Base-by-base conservation (phyloP, 208 protist species). In the Phytomonas serpens region DNA sequence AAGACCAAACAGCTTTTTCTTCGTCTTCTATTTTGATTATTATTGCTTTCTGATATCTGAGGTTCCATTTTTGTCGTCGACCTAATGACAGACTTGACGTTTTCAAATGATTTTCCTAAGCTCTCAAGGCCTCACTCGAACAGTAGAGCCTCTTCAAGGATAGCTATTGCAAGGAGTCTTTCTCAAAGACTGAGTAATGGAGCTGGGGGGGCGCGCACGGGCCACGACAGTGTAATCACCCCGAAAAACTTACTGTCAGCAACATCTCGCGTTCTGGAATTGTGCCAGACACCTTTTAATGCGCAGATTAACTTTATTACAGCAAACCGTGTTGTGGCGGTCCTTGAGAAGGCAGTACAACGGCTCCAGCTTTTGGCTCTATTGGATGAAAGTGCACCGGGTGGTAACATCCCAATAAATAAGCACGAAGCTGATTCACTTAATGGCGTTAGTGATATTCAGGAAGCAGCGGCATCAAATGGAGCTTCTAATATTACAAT, bases 281-380 rank as follows among this genome's bases (percentile, higher is more conserved):
- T 80, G 1, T 81, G 78, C 0, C 73, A 86, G 74, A 77, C 81
- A 7, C 64, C 64, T 69, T 83, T 90, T 42, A 64, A 84, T 31
- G 77, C 84, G 14, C 72, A 78, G 36, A 64, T 92, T 16, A 74
- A 76, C 69, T 90, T 94, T 61, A 67, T 96, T 69, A 74, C 87
- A 23, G 78, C 79, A 13, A 92, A 96, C 74, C 90, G 93, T 34
- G 77, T 87, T 32, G 87, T 95, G 32, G 76, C 89, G 4, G 88
- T 81, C n/a, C 69, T 97, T 23, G 86, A 95, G 77, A 92, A 92
- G 72, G 89, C 89, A 0, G 77, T 97, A 52, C 89, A 96, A 83
- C 90, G 90, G n/a, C 84, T 97, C 30, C 88, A 94, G 81, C 86
- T 97, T 33, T 84, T 97, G 36, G 76, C 64, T 13, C 75, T 96